phyloP scores from a whole-genome alignment of 139 green algal genomes.

The Haematococcus sp. region DNA sequence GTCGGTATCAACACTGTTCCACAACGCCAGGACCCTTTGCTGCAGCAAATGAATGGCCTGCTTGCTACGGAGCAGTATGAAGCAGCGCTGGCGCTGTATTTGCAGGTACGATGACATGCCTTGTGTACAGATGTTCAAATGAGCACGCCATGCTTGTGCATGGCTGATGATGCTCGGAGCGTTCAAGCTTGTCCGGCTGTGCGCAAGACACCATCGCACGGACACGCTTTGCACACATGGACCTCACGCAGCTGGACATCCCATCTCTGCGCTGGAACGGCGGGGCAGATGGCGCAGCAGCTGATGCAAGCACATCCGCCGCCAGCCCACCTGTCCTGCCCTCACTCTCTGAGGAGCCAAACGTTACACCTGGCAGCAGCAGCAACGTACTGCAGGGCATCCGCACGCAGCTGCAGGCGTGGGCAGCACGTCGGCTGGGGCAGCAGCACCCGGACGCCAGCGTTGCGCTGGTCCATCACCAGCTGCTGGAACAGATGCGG shows the following conservation, averaged over 20 bases:
- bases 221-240: no score
- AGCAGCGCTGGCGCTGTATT: neutral
- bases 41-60: neutral
- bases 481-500: neutral
- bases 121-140: no score
- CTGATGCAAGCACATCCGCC: no score
- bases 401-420: neutral
- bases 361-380: neutral
- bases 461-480: neutral
- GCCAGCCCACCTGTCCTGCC: neutral
- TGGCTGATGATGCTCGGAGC: no score
- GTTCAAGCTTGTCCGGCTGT: no score
- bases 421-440: neutral
- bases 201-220: no score
- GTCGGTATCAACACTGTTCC: neutral
- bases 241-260: no score
- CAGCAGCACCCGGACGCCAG: slow-evolving; percentile 2
- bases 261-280: no score
- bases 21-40: neutral
- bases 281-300: no score
- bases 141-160: no score
- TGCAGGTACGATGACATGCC: neutral
- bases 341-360: slow-evolving; percentile 1
- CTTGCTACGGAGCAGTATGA: neutral
- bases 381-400: neutral